Evolutionary conservation across 495 filamentous ascomycete species (phyloP), one percentile per base, ranked within the genome.

Genomic region (Apiosordaria backusii): DNA sequence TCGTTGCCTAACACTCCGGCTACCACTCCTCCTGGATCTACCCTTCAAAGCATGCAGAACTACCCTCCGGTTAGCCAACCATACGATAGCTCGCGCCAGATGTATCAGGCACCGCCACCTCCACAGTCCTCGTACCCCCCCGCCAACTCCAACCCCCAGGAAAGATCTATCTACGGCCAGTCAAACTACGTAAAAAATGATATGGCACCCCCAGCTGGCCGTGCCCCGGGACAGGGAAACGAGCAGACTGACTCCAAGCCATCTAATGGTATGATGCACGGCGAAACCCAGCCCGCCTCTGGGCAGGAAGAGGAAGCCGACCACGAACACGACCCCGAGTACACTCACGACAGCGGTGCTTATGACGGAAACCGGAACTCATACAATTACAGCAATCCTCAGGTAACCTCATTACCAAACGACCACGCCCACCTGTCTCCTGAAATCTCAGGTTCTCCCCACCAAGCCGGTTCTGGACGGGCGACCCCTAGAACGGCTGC

Each of bases 1-100:
- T 97, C 93, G 53, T 91, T 97, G 82, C 95, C 94, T 9, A 93
- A 90, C 27, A 97, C 96, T 6, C 95, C 96, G 16, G 67, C 95
- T 10, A 96, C 93, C 9, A 98, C 95, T 1, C 95, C 95, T 1
- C 95, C 95, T 0, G 94, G 91, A 4, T 87, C 80, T 62, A 82
- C 84, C 40, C 80, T 93, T 67, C 89, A 92, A 64, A 88, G 85
- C 67, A 90, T 97, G 85, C 91, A 90, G 60, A 83, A 84, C 1
- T 85, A 85, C 27, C 93, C 92, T 52, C 89, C 88, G 62, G 83
- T 77, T 13, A 86, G 86, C 61, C 87, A 93, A 62, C 79, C 86
- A 5, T 96, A 96, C 67, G 92, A 96, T 64, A 87, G 71, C 72
- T 85, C 88, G n/a, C 86, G 92, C 65, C 86, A 88, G 23, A 89